A percentile compares a stretch with the other conserved stretches of the same genome.
phyloP scores from a whole-genome alignment of 495 filamentous ascomycete genomes.

The Penicillium antarcticum region DNA sequence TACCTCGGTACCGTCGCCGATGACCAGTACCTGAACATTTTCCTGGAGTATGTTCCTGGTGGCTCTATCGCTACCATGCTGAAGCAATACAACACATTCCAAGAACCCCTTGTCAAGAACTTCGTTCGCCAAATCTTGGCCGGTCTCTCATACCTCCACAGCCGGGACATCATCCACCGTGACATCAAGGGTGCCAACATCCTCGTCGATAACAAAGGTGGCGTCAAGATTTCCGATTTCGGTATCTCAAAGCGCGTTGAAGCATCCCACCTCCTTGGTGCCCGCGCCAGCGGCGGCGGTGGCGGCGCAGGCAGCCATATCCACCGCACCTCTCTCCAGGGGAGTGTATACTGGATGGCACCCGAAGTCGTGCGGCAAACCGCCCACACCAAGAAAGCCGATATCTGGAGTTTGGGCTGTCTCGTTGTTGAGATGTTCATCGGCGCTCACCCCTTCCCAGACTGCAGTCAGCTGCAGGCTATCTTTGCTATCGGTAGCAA shows the following conservation, averaged over 20 bases:
- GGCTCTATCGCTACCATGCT: constrained; percentile 97
- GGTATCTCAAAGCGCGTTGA: constrained; percentile 98
- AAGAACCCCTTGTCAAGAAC: constrained; percentile 89
- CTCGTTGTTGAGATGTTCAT: constrained; percentile 99
- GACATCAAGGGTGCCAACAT: constrained; percentile 99
- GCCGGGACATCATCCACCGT: constrained; percentile 93
- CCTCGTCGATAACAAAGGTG: constrained; percentile 97
- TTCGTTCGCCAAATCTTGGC: constrained; percentile 95
- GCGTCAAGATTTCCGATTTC: constrained; percentile 99
- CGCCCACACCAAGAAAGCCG: constrained; percentile 97
- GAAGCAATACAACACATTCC: constrained; percentile 92
- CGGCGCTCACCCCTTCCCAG: constrained; percentile 91
- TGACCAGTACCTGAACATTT: constrained; percentile 94
- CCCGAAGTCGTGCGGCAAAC: constrained; percentile 98
- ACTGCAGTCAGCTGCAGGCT: constrained; percentile 94
- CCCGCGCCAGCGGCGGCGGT: constrained; percentile 48
- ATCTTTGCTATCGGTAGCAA: constrained; percentile 97
- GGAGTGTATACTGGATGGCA: constrained; percentile 99
- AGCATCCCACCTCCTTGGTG: constrained; percentile 61
- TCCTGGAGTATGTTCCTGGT: constrained; percentile 97
- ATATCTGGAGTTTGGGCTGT: constrained; percentile 98
- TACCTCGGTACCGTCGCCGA: constrained; percentile 93
- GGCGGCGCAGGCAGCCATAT: constrained; percentile 53
- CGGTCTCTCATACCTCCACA: constrained; percentile 94
- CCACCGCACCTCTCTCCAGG: constrained; percentile 88